These are phyloP conservation scores for Cydonia oblonga DNA, from an alignment of 331 rosid species.

Conservation along the genomic window DNA sequence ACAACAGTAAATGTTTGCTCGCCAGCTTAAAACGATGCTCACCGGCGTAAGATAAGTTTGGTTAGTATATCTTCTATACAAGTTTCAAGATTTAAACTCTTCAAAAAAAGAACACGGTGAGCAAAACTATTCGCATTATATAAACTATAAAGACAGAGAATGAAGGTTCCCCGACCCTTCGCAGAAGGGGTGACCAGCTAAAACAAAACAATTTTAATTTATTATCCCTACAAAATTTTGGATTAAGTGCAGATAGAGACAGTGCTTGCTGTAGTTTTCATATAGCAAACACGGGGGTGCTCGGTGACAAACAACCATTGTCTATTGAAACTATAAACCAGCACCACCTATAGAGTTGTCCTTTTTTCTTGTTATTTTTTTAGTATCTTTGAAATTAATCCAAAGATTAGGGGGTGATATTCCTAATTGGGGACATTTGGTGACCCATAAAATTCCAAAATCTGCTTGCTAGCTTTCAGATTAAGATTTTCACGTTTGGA, in stretches of 20 bases:
- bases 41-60: no score
- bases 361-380: no score
- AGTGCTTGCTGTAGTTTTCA: no score
- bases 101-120: neutral
- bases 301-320: neutral
- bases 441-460: neutral
- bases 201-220: neutral
- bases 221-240: neutral
- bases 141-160: slow-evolving; percentile 11
- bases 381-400: neutral
- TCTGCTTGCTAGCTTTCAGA: neutral
- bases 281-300: neutral
- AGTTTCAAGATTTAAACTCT: neutral
- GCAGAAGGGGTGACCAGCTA: neutral
- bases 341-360: neutral
- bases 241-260: neutral
- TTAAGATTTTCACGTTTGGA: no score
- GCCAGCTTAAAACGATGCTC: neutral
- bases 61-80: no score
- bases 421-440: neutral
- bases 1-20: no score
- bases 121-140: neutral
- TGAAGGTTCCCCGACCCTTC: slow-evolving; percentile 42
- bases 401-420: neutral
- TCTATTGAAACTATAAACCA: neutral